These are phyloP conservation scores for Chlorencoelia australis DNA, from an alignment of 2,329 filamentous ascomycete species.

Conservation along the genomic window DNA sequence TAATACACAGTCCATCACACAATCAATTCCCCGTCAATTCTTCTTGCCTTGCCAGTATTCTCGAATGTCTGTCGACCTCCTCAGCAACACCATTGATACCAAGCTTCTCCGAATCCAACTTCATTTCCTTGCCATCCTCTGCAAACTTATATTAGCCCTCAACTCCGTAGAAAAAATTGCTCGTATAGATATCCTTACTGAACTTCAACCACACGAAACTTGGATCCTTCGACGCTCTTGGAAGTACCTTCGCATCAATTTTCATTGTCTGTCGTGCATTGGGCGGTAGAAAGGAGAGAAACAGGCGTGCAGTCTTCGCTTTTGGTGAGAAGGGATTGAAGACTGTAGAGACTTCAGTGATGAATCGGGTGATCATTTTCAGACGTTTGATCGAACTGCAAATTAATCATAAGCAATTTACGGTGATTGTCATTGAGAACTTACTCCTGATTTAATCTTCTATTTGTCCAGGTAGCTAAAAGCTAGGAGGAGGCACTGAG, in stretches of 20 bases:
- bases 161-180: not conserved
- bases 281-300: conserved; percentile 76
- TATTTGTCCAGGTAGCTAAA: no score
- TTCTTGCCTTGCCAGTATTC: conserved; percentile 70
- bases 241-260: conserved; percentile 68
- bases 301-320: conserved; percentile 75
- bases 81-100: conserved; percentile 79
- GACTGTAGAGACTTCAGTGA: conserved; percentile 72
- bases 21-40: conserved; percentile 49
- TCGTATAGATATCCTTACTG: conserved; percentile 43
- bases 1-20: conserved; percentile 10
- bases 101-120: conserved; percentile 68
- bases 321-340: conserved; percentile 86
- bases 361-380: conserved; percentile 74
- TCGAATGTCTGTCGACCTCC: conserved; percentile 84
- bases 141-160: conserved; percentile 17
- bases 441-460: no score
- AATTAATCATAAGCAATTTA: no score
- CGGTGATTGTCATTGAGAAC: no score
- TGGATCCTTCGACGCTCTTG: conserved; percentile 56
- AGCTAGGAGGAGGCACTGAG: no score
- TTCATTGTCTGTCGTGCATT: conserved; percentile 68
- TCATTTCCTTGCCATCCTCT: conserved; percentile 92
- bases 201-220: conserved; percentile 72
- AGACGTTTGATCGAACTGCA: not conserved